These are phyloP conservation scores for Tricharina praecox DNA, from an alignment of 495 filamentous ascomycete species.

Conservation along the genomic window DNA sequence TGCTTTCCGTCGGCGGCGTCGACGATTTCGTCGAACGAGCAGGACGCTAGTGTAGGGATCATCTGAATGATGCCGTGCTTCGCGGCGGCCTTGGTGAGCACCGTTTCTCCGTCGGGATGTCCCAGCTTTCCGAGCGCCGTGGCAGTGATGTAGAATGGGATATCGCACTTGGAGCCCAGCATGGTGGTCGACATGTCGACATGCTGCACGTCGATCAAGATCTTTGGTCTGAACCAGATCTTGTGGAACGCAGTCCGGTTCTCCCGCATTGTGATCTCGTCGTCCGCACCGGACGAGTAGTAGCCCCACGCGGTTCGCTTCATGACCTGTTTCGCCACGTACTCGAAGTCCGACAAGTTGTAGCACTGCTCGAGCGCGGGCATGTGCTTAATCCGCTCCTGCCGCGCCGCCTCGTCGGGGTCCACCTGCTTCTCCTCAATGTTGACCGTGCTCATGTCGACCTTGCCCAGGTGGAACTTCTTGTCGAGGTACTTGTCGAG, in stretches of 20 bases:
- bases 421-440: slow-evolving; percentile 50
- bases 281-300: slow-evolving; percentile 88
- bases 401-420: slow-evolving; percentile 60
- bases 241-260: slow-evolving; percentile 94
- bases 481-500: slow-evolving; percentile 67
- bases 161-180: slow-evolving; percentile 64
- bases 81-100: slow-evolving; percentile 55
- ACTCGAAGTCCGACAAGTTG: slow-evolving; percentile 89
- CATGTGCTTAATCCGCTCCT: slow-evolving; percentile 59
- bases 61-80: slow-evolving; percentile 38
- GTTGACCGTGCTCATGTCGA: slow-evolving; percentile 76
- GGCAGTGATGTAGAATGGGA: slow-evolving; percentile 62
- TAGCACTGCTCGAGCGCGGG: slow-evolving; percentile 78
- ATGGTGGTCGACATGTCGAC: slow-evolving; percentile 77
- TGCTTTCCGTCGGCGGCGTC: slow-evolving; percentile 68
- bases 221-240: slow-evolving; percentile 84
- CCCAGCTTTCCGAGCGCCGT: slow-evolving; percentile 63
- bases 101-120: slow-evolving; percentile 55
- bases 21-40: slow-evolving; percentile 91
- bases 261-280: slow-evolving; percentile 94
- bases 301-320: slow-evolving; percentile 93
- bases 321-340: slow-evolving; percentile 73
- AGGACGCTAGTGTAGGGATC: slow-evolving; percentile 93
- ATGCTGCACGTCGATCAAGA: slow-evolving; percentile 72
- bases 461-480: slow-evolving; percentile 75